A percentile compares a stretch with the other conserved stretches of the same genome.
These are phyloP conservation scores for Psilocybe subaeruginosa DNA, from an alignment of 768 basidiomycete species.

Conservation along the genomic window DNA sequence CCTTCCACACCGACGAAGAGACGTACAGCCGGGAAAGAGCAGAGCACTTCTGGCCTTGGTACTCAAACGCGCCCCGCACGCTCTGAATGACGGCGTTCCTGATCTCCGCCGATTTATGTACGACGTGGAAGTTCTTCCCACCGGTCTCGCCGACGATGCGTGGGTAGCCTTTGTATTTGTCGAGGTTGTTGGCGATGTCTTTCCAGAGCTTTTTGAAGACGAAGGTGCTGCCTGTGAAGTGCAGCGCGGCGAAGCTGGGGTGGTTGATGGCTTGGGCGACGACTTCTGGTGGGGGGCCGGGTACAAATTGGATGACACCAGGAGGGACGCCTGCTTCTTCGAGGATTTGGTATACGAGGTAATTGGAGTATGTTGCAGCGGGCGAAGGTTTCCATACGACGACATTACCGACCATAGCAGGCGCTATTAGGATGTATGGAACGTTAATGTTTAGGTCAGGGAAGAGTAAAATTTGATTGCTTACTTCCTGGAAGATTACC, in stretches of 20 bases:
- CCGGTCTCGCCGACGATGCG: constrained; percentile 98
- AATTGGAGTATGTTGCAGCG: constrained; percentile 93
- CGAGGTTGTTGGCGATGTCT: constrained; percentile 87
- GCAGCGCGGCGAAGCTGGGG: constrained; percentile 81
- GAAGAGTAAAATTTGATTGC: constrained; percentile 16
- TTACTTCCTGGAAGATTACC: constrained; percentile 85
- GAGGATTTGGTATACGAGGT: constrained; percentile 88
- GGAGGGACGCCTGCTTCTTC: constrained; percentile 93
- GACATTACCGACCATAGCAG: constrained; percentile 94
- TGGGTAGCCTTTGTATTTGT: constrained; percentile 87
- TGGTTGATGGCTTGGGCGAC: constrained; percentile 84
- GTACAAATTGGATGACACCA: constrained; percentile 96
- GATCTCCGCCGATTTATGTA: constrained; percentile 87
- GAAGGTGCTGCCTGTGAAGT: constrained; percentile 95
- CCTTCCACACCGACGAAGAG: constrained; percentile 81
- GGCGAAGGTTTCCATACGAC: constrained; percentile 98
- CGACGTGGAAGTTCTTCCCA: constrained; percentile 97
- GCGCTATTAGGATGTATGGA: constrained; percentile 46
- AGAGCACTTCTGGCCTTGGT: constrained; percentile 99
- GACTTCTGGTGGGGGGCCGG: constrained; percentile 83
- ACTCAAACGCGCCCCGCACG: constrained; percentile 91
- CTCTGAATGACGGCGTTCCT: constrained; percentile 89
- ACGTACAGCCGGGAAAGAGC: constrained; percentile 93
- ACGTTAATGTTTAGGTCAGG: neutral
- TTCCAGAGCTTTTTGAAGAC: constrained; percentile 98